Evolutionary conservation across 768 basidiomycete species (phyloP).

Genomic region (Sutorius australiensis): DNA sequence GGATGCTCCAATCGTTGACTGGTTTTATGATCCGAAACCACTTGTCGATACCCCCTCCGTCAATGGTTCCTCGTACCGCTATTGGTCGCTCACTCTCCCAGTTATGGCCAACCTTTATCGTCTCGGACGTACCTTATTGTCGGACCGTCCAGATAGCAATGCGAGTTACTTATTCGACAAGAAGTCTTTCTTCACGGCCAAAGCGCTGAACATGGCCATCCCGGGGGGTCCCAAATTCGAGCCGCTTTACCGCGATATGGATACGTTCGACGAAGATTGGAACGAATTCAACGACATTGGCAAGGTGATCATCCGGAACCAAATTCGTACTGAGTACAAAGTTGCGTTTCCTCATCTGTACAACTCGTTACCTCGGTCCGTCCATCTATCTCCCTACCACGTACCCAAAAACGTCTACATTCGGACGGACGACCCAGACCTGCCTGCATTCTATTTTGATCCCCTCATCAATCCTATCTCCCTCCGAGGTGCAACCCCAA

Average conservation of each 20-base stretch:
- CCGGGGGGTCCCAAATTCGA: slow-evolving; percentile 99
- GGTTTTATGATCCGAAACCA: slow-evolving; percentile 98
- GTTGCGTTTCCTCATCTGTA: slow-evolving; percentile 99
- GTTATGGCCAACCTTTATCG: slow-evolving; percentile 97
- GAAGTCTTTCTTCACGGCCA: slow-evolving; percentile 96
- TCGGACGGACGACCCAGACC: slow-evolving; percentile 98
- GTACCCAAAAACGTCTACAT: slow-evolving; percentile 97
- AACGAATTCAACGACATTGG: slow-evolving; percentile 99
- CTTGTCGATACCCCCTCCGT: slow-evolving; percentile 85
- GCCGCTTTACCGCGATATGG: slow-evolving; percentile 95
- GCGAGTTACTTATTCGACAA: slow-evolving; percentile 95
- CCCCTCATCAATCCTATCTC: slow-evolving; percentile 98
- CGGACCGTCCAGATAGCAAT: slow-evolving; percentile 89
- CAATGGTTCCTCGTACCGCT: slow-evolving; percentile 90
- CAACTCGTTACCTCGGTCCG: slow-evolving; percentile 94
- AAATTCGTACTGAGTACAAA: slow-evolving; percentile 98
- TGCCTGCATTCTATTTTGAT: slow-evolving; percentile 99
- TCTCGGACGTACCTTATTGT: slow-evolving; percentile 88
- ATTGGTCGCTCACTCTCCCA: slow-evolving; percentile 89
- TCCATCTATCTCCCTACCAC: slow-evolving; percentile 90
- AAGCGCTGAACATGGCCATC: slow-evolving; percentile 94
- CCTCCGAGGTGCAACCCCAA: slow-evolving; percentile 77
- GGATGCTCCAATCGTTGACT: slow-evolving; percentile 87
- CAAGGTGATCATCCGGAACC: slow-evolving; percentile 98
- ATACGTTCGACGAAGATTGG: slow-evolving; percentile 97